phyloP scores from a whole-genome alignment of 2,329 filamentous ascomycete species.

The Chaetomium globosum region DNA sequence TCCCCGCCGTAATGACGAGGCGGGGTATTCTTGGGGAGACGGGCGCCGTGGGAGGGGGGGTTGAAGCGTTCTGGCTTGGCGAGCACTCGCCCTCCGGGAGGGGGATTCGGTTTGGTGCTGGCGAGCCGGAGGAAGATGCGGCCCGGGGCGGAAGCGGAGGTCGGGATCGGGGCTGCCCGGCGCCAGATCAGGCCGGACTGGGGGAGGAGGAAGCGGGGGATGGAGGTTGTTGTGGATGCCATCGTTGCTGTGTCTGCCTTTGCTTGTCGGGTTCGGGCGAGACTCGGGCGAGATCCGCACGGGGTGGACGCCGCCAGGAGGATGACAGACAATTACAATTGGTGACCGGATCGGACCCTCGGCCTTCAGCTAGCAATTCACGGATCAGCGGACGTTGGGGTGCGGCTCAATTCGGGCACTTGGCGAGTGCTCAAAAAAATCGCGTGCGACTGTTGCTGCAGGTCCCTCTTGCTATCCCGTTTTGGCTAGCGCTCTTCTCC shows the following conservation, averaged over 20 bases:
- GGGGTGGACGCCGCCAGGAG: neutral
- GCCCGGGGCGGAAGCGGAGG: slow-evolving; percentile 37
- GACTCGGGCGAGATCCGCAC: neutral
- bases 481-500: slow-evolving; percentile 21
- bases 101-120: slow-evolving; percentile 27
- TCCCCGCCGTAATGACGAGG: slow-evolving; percentile 75
- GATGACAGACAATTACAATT: neutral
- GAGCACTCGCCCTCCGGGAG: slow-evolving; percentile 64
- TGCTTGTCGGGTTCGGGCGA: neutral
- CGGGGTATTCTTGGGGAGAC: slow-evolving; percentile 59
- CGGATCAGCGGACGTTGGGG: slow-evolving; percentile 19
- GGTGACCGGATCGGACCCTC: neutral
- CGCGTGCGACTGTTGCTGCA: slow-evolving; percentile 21
- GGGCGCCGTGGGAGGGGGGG: slow-evolving; percentile 83
- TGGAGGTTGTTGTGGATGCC: slow-evolving; percentile 48
- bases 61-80: slow-evolving; percentile 88
- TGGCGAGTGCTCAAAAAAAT: slow-evolving; percentile 22
- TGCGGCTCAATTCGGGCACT: slow-evolving; percentile 31
- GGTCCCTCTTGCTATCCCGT: slow-evolving; percentile 15
- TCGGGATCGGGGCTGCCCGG: slow-evolving; percentile 34
- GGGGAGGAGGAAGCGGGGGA: slow-evolving; percentile 70
- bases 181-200: slow-evolving; percentile 61
- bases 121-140: slow-evolving; percentile 25
- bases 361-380: neutral
- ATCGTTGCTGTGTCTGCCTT: slow-evolving; percentile 38